Conservation (phyloP, 306 rosid genomes). For the Cucurbita ficifolia region DNA sequence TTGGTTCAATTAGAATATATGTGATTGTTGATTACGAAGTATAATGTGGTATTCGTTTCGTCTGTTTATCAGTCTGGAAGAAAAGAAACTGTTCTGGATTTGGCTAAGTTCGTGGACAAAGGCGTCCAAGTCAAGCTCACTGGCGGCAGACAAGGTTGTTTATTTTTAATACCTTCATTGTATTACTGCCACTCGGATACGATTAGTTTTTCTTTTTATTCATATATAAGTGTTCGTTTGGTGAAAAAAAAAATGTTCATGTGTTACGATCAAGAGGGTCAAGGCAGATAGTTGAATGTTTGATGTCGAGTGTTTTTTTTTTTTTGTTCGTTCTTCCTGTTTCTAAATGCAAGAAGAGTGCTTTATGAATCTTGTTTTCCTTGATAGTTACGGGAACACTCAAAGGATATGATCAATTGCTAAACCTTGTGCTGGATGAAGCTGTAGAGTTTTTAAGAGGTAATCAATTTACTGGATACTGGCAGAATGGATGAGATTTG, state of each 20-base stretch:
- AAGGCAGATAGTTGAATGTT: not conserved
- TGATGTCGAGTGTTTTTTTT: not conserved
- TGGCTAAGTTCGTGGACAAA: slow-evolving; percentile 83
- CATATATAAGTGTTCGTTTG: not conserved
- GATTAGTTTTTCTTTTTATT: not conserved
- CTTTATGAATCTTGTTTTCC: not conserved
- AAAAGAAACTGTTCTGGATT: slow-evolving; percentile 62
- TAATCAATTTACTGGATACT: slow-evolving; percentile 10
- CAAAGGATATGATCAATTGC: slow-evolving; percentile 91
- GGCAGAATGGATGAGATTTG: not conserved
- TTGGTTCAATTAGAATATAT: not conserved
- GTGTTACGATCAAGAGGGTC: not conserved
- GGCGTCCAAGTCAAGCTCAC: slow-evolving; percentile 93
- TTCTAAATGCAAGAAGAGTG: not conserved
- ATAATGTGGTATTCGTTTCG: not conserved
- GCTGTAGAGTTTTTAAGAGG: slow-evolving; percentile 88
- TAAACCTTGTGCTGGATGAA: slow-evolving; percentile 90
- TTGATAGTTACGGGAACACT: slow-evolving; percentile 74
- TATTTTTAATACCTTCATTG: not conserved
- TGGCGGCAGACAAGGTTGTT: slow-evolving; percentile 75
- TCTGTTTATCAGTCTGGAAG: slow-evolving; percentile 2
- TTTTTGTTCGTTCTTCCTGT: not conserved
- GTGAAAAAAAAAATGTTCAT: not conserved
- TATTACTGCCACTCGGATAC: not conserved
- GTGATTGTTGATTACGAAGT: not conserved